phyloP scores from a whole-genome alignment of 441 rosid species.

The Gossypium armourianum region DNA sequence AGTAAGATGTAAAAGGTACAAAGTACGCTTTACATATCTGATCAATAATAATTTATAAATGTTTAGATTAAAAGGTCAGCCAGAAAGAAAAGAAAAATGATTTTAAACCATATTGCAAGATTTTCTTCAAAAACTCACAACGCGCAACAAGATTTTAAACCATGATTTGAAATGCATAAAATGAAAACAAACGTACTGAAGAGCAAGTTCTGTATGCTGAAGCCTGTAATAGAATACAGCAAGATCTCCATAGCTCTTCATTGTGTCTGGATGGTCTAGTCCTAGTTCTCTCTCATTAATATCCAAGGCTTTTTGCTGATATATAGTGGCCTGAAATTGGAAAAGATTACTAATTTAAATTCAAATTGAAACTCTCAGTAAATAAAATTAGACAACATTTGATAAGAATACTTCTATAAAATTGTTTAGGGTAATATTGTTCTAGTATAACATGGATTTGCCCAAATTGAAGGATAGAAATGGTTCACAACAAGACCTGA shows the following conservation, averaged over 20 bases:
- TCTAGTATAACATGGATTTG: neutral
- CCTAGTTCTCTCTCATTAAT: conserved; percentile 71
- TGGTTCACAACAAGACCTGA: conserved; percentile 40
- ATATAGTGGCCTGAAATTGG: conserved; percentile 48
- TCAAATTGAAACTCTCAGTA: conserved; percentile 5
- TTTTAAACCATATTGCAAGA: neutral
- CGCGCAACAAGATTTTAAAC: neutral
- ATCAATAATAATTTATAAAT: conserved; percentile 3
- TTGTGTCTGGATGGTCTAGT: conserved; percentile 69
- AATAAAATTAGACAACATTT: neutral
- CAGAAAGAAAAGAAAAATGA: conserved; percentile 9
- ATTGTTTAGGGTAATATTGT: conserved; percentile 7
- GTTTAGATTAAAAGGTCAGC: conserved; percentile 11
- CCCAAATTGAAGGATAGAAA: neutral
- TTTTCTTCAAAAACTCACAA: neutral
- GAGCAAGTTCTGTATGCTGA: conserved; percentile 66
- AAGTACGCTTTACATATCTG: conserved; percentile 68
- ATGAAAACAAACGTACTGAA: conserved; percentile 35
- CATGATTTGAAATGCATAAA: neutral
- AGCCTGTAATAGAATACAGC: conserved; percentile 73
- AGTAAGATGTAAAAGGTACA: conserved; percentile 61
- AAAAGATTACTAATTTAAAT: conserved; percentile 17
- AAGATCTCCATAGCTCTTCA: conserved; percentile 77
- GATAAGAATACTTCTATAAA: neutral
- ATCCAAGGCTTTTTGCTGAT: conserved; percentile 68